These are phyloP conservation scores for Lentinula lateritia DNA, from an alignment of 768 basidiomycete species.

Conservation along the genomic window DNA sequence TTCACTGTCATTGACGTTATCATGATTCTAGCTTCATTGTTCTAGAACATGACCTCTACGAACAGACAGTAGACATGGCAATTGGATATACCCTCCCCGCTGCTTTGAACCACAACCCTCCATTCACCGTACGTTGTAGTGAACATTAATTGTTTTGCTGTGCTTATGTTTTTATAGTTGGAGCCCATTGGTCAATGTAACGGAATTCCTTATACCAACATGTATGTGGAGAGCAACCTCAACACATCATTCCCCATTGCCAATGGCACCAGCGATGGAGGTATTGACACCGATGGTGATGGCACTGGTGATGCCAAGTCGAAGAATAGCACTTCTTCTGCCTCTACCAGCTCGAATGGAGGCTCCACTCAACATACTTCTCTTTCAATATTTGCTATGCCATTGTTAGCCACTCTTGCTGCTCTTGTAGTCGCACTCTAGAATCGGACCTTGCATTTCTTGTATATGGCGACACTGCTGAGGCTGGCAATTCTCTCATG, in stretches of 20 bases:
- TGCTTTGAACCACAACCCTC: slow-evolving; percentile 60
- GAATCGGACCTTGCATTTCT: neutral
- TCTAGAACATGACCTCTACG: slow-evolving; percentile 80
- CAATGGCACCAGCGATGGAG: slow-evolving; percentile 28
- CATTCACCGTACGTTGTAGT: slow-evolving; percentile 48
- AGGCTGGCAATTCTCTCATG: too few relatives aligned
- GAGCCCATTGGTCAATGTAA: slow-evolving; percentile 78
- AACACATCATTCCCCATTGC: slow-evolving; percentile 62
- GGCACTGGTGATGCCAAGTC: slow-evolving; percentile 26
- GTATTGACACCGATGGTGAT: slow-evolving; percentile 33
- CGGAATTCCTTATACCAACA: slow-evolving; percentile 52
- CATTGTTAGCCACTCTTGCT: slow-evolving; percentile 5
- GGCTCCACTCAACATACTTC: neutral
- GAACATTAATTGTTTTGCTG: neutral
- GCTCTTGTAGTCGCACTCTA: neutral
- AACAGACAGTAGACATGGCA: slow-evolving; percentile 86
- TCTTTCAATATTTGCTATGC: neutral
- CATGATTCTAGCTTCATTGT: slow-evolving; percentile 66
- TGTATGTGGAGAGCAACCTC: slow-evolving; percentile 80
- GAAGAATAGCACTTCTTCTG: slow-evolving; percentile 17
- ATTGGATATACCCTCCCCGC: slow-evolving; percentile 80
- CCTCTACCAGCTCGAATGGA: neutral
- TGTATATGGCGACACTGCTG: neutral
- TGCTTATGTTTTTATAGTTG: slow-evolving; percentile 31
- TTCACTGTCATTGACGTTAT: neutral